These are phyloP conservation scores for Nannochloropsis salina DNA, from an alignment of 108 stramenopile species.

Conservation along the genomic window DNA sequence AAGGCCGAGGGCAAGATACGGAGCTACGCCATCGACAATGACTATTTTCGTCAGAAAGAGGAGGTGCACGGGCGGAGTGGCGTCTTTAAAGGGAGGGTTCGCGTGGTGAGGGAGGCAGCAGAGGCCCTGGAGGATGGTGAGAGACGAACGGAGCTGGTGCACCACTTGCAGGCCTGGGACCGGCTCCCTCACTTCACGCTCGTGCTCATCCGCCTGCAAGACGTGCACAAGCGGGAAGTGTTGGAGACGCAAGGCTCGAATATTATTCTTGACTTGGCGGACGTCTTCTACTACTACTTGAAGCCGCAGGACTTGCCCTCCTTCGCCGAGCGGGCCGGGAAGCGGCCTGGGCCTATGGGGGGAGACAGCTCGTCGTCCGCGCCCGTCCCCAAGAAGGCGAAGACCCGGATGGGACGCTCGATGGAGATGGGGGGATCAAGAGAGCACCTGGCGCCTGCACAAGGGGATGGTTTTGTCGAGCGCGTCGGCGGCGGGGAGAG, in stretches of 20 bases:
- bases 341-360: background rate
- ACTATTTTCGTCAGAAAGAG: background rate
- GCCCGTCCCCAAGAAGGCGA: background rate
- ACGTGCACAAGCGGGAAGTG: background rate
- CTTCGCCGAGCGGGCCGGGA: background rate
- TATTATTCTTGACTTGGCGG: conserved; percentile 4
- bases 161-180: background rate
- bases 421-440: background rate
- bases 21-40: background rate
- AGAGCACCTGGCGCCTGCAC: background rate
- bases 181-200: background rate
- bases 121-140: conserved; percentile 13
- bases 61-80: background rate
- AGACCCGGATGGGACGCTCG: background rate
- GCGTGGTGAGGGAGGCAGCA: background rate
- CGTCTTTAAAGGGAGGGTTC: background rate
- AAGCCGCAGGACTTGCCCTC: background rate
- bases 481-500: background rate
- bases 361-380: background rate
- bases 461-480: background rate
- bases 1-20: background rate
- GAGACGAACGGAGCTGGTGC: background rate
- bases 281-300: background rate
- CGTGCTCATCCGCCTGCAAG: background rate
- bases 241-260: conserved; percentile 8